phyloP scores from a whole-genome alignment of 108 stramenopile genomes.

The Pelagomonas calceolata region DNA sequence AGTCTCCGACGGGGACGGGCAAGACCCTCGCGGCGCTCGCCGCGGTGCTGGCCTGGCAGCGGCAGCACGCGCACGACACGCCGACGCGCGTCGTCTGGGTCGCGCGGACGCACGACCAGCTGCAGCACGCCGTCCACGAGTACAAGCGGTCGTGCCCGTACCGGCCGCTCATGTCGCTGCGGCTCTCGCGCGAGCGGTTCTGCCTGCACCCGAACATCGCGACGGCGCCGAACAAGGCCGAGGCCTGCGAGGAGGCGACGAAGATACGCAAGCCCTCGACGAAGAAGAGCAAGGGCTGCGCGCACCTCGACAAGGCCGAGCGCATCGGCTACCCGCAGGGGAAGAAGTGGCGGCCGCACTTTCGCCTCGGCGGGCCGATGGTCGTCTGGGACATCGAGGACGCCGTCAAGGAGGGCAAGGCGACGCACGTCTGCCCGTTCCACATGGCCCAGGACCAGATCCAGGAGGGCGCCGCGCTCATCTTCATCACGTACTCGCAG shows the following conservation, averaged over 20 bases:
- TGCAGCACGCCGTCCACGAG: not conserved
- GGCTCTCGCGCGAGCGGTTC: not conserved
- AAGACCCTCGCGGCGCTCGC: slow-evolving; percentile 65
- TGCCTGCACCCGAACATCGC: not conserved
- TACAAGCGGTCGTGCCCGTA: not conserved
- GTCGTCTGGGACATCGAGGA: slow-evolving; percentile 43
- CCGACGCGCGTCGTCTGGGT: slow-evolving; percentile 2
- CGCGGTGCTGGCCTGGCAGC: slow-evolving; percentile 58
- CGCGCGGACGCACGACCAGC: slow-evolving; percentile 1
- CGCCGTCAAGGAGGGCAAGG: slow-evolving; percentile 21
- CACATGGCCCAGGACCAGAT: slow-evolving; percentile 18
- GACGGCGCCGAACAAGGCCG: slow-evolving; percentile 1
- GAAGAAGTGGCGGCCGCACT: not conserved
- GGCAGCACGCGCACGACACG: not conserved
- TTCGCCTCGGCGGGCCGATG: not conserved
- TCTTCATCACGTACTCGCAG: slow-evolving; percentile 56
- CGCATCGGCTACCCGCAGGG: not conserved
- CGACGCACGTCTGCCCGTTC: slow-evolving; percentile 41
- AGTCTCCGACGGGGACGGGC: slow-evolving; percentile 67
- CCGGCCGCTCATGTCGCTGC: not conserved
- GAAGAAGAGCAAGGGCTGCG: not conserved
- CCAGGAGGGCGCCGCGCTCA: slow-evolving; percentile 30
- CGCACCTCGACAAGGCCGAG: not conserved
- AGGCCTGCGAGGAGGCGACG: slow-evolving; percentile 1
- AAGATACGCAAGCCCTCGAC: not conserved